These are phyloP conservation scores for Epichloe bromicola DNA, from an alignment of 2,329 filamentous ascomycete species.

Conservation along the genomic window DNA sequence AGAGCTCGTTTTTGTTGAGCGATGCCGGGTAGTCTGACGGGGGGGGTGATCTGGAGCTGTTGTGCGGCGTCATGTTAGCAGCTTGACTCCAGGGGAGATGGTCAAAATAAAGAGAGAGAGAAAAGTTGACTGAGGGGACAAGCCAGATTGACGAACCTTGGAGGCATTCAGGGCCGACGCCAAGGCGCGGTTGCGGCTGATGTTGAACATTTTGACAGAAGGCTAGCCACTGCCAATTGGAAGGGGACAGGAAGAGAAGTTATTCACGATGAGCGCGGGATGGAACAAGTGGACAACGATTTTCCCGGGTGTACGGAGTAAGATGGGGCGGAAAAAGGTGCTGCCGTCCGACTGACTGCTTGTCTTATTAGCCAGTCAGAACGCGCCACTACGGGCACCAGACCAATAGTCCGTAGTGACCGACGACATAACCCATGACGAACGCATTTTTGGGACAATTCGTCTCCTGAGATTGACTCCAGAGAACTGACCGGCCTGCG, in stretches of 20 bases:
- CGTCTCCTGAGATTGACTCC: too few species aligned
- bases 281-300: slow-evolving; percentile 1
- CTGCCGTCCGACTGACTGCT: background rate
- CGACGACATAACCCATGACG: too few species aligned
- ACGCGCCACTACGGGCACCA: background rate
- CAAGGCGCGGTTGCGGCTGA: slow-evolving; percentile 70
- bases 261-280: slow-evolving; percentile 7
- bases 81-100: slow-evolving; percentile 6
- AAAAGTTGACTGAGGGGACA: background rate
- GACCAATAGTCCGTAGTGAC: too few species aligned
- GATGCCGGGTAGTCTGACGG: slow-evolving; percentile 47
- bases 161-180: slow-evolving; percentile 66
- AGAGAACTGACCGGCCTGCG: too few species aligned
- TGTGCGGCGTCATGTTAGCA: slow-evolving; percentile 3
- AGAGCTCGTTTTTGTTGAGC: slow-evolving; percentile 76
- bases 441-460: too few species aligned
- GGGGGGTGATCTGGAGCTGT: slow-evolving; percentile 25
- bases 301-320: slow-evolving; percentile 11
- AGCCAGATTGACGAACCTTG: slow-evolving; percentile 43
- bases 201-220: slow-evolving; percentile 62
- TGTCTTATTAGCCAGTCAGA: background rate
- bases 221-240: slow-evolving; percentile 8
- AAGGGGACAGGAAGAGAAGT: slow-evolving; percentile 7
- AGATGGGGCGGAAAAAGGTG: slow-evolving; percentile 7
- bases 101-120: slow-evolving; percentile 1